Base-by-base conservation (phyloP, 2,329 filamentous ascomycete species). In the Chrysoporthe austroafricana region DNA sequence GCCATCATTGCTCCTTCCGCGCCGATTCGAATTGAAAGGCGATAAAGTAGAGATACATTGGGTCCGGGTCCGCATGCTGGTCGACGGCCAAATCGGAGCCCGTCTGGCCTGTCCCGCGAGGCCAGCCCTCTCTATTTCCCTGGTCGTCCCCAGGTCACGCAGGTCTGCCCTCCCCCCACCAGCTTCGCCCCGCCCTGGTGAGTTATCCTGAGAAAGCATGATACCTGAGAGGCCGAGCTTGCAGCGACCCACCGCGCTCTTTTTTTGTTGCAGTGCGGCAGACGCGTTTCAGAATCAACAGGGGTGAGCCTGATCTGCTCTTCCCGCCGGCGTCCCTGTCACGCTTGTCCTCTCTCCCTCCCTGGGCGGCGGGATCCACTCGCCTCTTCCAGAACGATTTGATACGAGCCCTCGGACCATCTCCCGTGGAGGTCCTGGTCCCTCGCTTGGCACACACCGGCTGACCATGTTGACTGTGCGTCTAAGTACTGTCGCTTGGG, bases 351-450 rank as follows among this genome's bases (percentile, higher is more conserved):
- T 26, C 44, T 50, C 60, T 48, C 32, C 36, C 46, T 50, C 7
- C 32, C 32, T 58, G 56, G 61, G 46, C 48, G 26, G 39, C 46
- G 34, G 52, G 63, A 34, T 59, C 63, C 63, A 59, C 63, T 56
- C 62, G 52, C 48, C 48, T 64, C 56, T 61, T 68, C 66, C 66
- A 68, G 66, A 68, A 68, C 58, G 57, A 65, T 64, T 64, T 65
- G 66, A 65, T 68, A 68, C 57, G 57, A 62, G 58, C 58, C 56
- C 58, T 62, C 58, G 46, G 39, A 34, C 34, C 50, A 56, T 56
- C 62, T 56, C 39, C 62, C 39, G 59, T 39, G 14, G 43, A 32
- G n/a, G 26, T 26, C 18, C 9, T 60, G 39, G 39, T 21, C 54
- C 34, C 54, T 57, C 54, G 54, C 54, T 18, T 57, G 34, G 54